Evolutionary conservation across 148 eudicot genomes (phyloP), one percentile per base, ranked within the genome.

Genomic region (Camellia japonica): DNA sequence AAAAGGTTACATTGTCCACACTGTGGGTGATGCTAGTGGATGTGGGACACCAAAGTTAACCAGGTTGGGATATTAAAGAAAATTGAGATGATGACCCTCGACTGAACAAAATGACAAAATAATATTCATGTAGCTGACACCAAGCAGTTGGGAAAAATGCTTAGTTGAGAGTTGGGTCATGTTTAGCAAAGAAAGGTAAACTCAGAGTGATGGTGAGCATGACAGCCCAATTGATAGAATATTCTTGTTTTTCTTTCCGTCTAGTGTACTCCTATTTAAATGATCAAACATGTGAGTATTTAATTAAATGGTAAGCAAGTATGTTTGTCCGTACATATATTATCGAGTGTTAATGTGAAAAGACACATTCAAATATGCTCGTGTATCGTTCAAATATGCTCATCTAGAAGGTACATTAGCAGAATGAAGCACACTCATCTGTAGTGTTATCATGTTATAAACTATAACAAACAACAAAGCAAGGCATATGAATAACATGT

Each of bases 141-240:
- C 73, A 70, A 70, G 30, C 30, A 16, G 19, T 20, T 13, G 13
- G 42, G 14, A 5, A 47, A 70, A 46, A 20, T 13, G 59, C 12
- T 19, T 49, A 49, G 19, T 69, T 12, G 14, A 60, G 43, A 5
- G 10, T 15, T 3, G 16, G 14, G 6, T 8, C 16, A 15, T 55
- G 20, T 51, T n/a, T 49, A 71, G 74, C 43, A 51, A 52, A 60
- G 74, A 76, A 19, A 51, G 44, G 68, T n/a, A 43, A 75, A 23
- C 15, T 13, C 20, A 76, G 38, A 65, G 38, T 19, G 79, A 75
- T 61, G 15, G 14, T 20, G 23, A 47, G 15, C 46, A 60, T 44
- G 30, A 61, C 79, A 76, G 54, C 44, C 56, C 68, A 63, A 19
- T 76, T 20, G 43, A 46, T n/a, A 20, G 19, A 3, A 61, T 3